Percentiles rank a stretch among this genome's conserved stretches.
phyloP scores from a whole-genome alignment of 139 green algal species.

The Pseudopediastrum boryanum region DNA sequence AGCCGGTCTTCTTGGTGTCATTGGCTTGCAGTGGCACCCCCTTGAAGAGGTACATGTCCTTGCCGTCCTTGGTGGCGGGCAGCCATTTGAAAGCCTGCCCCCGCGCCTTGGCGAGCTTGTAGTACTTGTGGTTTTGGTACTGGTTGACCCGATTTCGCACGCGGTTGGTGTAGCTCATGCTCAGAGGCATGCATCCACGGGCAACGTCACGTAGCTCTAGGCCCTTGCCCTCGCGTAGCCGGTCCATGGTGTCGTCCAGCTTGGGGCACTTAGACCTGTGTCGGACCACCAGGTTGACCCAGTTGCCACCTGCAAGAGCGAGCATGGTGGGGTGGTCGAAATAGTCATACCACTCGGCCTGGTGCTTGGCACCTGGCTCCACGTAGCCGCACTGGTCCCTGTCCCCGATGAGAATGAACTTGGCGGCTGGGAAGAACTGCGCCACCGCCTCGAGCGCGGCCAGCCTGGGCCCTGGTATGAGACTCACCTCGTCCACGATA shows the following conservation, averaged over 20 bases:
- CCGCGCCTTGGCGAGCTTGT: too few relatives aligned
- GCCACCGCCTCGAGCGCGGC: neutral
- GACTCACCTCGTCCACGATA: slow-evolving; percentile 1
- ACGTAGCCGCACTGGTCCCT: slow-evolving; percentile 3
- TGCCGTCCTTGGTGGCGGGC: too few relatives aligned
- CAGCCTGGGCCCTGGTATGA: neutral
- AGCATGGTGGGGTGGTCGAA: neutral
- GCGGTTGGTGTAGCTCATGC: too few relatives aligned
- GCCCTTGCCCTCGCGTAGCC: too few relatives aligned
- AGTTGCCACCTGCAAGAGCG: neutral
- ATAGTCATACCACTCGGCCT: neutral
- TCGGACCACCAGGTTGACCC: neutral
- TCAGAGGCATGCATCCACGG: too few relatives aligned
- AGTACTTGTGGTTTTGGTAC: too few relatives aligned
- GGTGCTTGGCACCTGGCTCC: neutral
- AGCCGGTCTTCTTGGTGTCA: too few relatives aligned
- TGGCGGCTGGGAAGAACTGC: neutral
- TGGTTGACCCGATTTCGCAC: too few relatives aligned
- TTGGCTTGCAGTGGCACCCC: too few relatives aligned
- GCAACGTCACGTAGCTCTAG: too few relatives aligned
- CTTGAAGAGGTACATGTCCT: too few relatives aligned
- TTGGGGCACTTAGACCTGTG: neutral
- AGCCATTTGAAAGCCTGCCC: too few relatives aligned
- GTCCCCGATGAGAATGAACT: slow-evolving; percentile 7
- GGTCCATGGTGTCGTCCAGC: neutral